These are phyloP conservation scores for Euphorbia peplus DNA, from an alignment of 345 rosid genomes.

Conservation along the genomic window DNA sequence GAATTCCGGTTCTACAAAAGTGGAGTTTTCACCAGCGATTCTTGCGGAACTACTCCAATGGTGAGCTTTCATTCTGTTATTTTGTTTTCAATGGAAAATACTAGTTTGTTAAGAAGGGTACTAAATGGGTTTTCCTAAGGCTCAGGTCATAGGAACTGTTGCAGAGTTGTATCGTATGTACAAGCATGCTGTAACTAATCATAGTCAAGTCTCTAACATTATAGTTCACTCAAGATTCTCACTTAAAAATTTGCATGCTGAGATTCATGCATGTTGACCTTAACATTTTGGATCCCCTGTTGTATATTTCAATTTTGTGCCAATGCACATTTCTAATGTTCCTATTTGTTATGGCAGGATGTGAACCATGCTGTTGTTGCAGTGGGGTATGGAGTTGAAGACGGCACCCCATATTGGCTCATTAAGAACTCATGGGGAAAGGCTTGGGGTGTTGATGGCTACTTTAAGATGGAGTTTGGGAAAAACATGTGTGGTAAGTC, in stretches of 20 bases:
- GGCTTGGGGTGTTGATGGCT: slow-evolving; percentile 75
- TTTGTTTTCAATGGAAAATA: background rate
- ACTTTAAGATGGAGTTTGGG: slow-evolving; percentile 94
- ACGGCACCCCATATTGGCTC: slow-evolving; percentile 81
- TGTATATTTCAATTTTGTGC: background rate
- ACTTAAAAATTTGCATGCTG: background rate
- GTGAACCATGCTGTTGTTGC: slow-evolving; percentile 98
- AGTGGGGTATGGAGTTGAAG: slow-evolving; percentile 87
- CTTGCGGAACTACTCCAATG: slow-evolving; percentile 70
- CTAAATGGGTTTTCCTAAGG: background rate
- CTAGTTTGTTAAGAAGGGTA: background rate
- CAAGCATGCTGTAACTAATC: background rate
- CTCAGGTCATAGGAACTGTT: background rate
- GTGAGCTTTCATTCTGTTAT: slow-evolving; percentile 33
- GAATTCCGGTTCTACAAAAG: slow-evolving; percentile 64
- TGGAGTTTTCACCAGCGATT: slow-evolving; percentile 71
- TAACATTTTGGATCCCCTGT: background rate
- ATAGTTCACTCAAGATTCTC: background rate
- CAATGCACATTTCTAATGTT: background rate
- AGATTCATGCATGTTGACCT: background rate
- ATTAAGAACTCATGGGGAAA: slow-evolving; percentile 93
- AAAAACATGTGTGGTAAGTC: slow-evolving; percentile 96
- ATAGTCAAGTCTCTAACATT: background rate
- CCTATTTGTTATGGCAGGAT: slow-evolving; percentile 47
- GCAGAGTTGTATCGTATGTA: background rate